These are phyloP conservation scores for Penicillium parvum DNA, from an alignment of 495 filamentous ascomycete species.

Conservation along the genomic window DNA sequence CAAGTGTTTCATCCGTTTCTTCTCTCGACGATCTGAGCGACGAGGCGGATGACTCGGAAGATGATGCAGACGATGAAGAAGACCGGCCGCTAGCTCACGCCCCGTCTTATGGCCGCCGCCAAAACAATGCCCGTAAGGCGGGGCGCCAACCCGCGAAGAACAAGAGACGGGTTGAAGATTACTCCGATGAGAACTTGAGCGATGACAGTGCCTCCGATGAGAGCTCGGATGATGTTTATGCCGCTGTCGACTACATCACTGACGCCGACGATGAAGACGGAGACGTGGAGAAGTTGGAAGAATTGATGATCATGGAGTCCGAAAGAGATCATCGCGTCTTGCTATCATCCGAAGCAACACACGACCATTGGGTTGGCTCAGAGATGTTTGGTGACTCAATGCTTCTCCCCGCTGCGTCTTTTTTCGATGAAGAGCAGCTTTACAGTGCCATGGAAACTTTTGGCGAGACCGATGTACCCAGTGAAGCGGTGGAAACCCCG, in stretches of 20 bases:
- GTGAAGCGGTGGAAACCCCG: conserved; percentile 40
- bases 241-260: conserved; percentile 70
- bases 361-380: conserved; percentile 58
- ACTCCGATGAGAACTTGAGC: conserved; percentile 47
- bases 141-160: conserved; percentile 39
- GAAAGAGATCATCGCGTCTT: conserved; percentile 40
- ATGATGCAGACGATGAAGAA: conserved; percentile 49
- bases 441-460: conserved; percentile 46
- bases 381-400: conserved; percentile 47
- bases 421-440: conserved; percentile 51
- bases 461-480: conserved; percentile 40
- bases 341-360: conserved; percentile 27
- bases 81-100: conserved; percentile 46
- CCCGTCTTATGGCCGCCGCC: conserved; percentile 48
- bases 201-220: conserved; percentile 33
- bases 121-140: conserved; percentile 40
- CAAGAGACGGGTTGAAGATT: conserved; percentile 55
- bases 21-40: conserved; percentile 38
- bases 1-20: conserved; percentile 42
- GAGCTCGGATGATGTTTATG: conserved; percentile 63
- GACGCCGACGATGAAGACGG: conserved; percentile 74
- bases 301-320: conserved; percentile 62
- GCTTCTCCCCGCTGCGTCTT: conserved; percentile 42
- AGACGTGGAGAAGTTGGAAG: conserved; percentile 67
- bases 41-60: conserved; percentile 40